Percentiles rank a stretch among this genome's conserved stretches.
Evolutionary conservation across 345 rosid genomes (phyloP).

Genomic region (Erucastrum elatum): DNA sequence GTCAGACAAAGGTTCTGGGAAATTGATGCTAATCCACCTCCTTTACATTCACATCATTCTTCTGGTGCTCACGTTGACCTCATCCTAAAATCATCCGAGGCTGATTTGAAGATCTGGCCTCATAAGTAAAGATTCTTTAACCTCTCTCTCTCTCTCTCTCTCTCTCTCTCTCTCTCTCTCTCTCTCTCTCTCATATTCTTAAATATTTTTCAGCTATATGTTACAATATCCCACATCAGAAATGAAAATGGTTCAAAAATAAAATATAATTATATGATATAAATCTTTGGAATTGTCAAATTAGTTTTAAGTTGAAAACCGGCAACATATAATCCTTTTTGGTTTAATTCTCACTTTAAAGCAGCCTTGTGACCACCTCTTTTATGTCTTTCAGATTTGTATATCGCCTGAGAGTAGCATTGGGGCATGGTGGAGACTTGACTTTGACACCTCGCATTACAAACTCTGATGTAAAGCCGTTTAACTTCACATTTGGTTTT

Average conservation of each 20-base stretch:
- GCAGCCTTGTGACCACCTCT: not conserved
- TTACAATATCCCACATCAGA: not conserved
- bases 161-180: too few relatives aligned
- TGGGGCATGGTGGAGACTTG: conserved; percentile 72
- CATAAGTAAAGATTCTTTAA: conserved; percentile 54
- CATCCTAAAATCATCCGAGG: conserved; percentile 62
- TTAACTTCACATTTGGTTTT: conserved; percentile 74
- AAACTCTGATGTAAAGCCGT: conserved; percentile 72
- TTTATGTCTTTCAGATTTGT: conserved; percentile 52
- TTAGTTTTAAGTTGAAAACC: not conserved
- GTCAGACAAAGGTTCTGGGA: conserved; percentile 74
- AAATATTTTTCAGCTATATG: not conserved
- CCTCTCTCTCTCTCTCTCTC: too few relatives aligned
- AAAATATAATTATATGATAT: not conserved
- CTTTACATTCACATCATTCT: conserved; percentile 42
- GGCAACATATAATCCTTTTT: not conserved
- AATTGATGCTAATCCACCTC: conserved; percentile 74
- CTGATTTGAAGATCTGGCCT: conserved; percentile 80
- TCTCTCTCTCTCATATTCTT: not conserved
- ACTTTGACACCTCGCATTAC: conserved; percentile 74
- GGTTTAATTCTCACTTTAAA: not conserved
- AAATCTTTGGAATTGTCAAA: not conserved
- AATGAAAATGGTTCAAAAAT: not conserved
- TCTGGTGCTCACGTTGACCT: conserved; percentile 64
- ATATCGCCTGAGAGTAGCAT: conserved; percentile 71